Evolutionary conservation across 179 eudicot genomes (phyloP).

Genomic region (Beta lomatogona): DNA sequence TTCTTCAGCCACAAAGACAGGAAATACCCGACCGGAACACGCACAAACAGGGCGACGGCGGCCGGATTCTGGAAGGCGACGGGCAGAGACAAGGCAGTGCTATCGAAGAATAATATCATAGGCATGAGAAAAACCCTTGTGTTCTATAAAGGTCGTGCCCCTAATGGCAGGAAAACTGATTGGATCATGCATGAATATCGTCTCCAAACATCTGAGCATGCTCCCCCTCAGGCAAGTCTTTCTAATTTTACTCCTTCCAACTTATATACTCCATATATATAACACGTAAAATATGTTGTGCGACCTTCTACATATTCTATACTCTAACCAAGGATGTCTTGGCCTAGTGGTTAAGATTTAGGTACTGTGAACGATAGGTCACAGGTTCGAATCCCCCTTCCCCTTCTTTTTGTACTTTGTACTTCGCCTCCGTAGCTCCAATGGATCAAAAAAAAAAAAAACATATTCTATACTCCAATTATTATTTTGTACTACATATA

Average conservation of each 20-base stretch:
- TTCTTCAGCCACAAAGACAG: slow-evolving; percentile 94
- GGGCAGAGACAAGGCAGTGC: slow-evolving; percentile 85
- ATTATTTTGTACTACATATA: no score
- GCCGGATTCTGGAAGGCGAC: slow-evolving; percentile 98
- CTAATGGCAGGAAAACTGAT: slow-evolving; percentile 74
- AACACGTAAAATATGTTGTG: no score
- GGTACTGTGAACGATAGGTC: no score
- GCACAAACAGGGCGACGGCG: slow-evolving; percentile 79
- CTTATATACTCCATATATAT: background rate
- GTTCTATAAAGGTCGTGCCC: slow-evolving; percentile 85
- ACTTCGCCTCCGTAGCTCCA: no score
- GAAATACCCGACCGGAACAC: slow-evolving; percentile 85
- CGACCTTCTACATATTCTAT: no score
- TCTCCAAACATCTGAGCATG: slow-evolving; percentile 70
- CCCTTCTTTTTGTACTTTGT: no score
- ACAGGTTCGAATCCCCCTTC: no score
- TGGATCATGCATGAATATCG: slow-evolving; percentile 98
- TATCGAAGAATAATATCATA: slow-evolving; percentile 62
- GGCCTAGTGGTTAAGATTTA: no score
- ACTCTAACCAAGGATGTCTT: no score
- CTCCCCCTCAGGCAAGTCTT: slow-evolving; percentile 71
- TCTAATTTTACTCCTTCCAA: background rate
- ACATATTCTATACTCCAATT: no score
- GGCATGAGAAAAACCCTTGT: slow-evolving; percentile 97
- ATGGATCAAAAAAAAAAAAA: no score